Evolutionary conservation across 192 early-diverging fungal genomes (phyloP).

Genomic region (Backusella tuberculispora): DNA sequence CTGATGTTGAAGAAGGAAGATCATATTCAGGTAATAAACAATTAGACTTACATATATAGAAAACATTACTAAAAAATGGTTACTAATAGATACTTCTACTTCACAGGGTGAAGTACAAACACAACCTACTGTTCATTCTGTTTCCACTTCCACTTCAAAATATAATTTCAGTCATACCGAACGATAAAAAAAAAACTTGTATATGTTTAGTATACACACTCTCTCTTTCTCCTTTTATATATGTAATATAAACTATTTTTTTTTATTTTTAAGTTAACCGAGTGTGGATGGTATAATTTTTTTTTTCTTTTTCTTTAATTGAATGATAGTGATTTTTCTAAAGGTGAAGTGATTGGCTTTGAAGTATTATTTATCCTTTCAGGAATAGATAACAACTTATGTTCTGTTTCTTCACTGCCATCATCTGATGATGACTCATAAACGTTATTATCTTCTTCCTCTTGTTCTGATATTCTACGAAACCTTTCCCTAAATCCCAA

Average conservation of each 20-base stretch:
- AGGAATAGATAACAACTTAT: background rate
- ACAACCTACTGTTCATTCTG: background rate
- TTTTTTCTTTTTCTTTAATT: background rate
- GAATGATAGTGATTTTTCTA: background rate
- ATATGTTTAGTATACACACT: too few relatives aligned
- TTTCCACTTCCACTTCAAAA: background rate
- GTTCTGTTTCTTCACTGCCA: background rate
- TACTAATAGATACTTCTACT: background rate
- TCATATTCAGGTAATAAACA: background rate
- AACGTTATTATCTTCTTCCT: background rate
- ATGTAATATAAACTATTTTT: too few relatives aligned
- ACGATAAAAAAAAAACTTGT: too few relatives aligned
- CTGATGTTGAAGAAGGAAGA: background rate
- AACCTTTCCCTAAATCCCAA: conserved; percentile 7
- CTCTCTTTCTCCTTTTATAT: too few relatives aligned
- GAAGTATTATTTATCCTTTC: background rate
- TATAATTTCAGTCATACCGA: background rate
- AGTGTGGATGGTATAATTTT: too few relatives aligned
- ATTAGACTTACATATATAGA: background rate
- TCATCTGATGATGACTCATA: background rate
- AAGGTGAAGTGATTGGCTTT: background rate
- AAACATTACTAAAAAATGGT: background rate
- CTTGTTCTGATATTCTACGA: conserved; percentile 4
- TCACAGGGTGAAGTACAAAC: background rate
- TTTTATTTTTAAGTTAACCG: too few relatives aligned